Evolutionary conservation across 2,329 filamentous ascomycete species (phyloP).

Genomic region (Hymenoscyphus linearis): DNA sequence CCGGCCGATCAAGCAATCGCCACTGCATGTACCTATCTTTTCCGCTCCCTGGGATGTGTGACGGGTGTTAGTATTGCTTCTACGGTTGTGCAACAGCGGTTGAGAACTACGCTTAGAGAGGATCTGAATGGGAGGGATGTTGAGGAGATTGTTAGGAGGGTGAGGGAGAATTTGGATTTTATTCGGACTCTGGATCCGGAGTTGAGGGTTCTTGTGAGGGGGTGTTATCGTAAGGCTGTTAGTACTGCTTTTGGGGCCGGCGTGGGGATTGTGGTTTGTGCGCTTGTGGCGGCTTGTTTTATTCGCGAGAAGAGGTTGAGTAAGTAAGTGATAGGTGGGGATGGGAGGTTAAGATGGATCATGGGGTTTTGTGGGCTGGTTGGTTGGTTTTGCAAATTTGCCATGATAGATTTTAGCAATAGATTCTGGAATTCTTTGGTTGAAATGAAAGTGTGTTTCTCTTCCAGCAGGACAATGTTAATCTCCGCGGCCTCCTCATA

Average conservation of each 20-base stretch:
- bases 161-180: slow-evolving; percentile 65
- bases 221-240: slow-evolving; percentile 54
- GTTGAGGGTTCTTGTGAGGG: slow-evolving; percentile 53
- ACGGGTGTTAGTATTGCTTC: slow-evolving; percentile 58
- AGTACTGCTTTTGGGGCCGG: slow-evolving; percentile 39
- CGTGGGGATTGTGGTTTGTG: slow-evolving; percentile 33
- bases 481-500: too few relatives aligned
- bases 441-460: too few relatives aligned
- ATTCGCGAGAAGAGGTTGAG: slow-evolving; percentile 52
- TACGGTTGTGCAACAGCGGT: slow-evolving; percentile 64
- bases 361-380: too few relatives aligned
- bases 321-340: slow-evolving; percentile 16
- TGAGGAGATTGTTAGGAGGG: slow-evolving; percentile 59
- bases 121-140: slow-evolving; percentile 55
- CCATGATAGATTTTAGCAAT: too few relatives aligned
- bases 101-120: slow-evolving; percentile 51
- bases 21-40: slow-evolving; percentile 75
- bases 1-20: slow-evolving; percentile 66
- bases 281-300: slow-evolving; percentile 42
- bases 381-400: too few relatives aligned
- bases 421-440: too few relatives aligned
- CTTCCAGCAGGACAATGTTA: too few relatives aligned
- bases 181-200: slow-evolving; percentile 59
- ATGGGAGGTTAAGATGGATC: background rate
- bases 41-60: slow-evolving; percentile 71